Percentiles rank a stretch among this genome's conserved stretches.
These are phyloP conservation scores for Pseudogymnoascus sp. DNA, from an alignment of 2,329 filamentous ascomycete genomes.

Conservation along the genomic window DNA sequence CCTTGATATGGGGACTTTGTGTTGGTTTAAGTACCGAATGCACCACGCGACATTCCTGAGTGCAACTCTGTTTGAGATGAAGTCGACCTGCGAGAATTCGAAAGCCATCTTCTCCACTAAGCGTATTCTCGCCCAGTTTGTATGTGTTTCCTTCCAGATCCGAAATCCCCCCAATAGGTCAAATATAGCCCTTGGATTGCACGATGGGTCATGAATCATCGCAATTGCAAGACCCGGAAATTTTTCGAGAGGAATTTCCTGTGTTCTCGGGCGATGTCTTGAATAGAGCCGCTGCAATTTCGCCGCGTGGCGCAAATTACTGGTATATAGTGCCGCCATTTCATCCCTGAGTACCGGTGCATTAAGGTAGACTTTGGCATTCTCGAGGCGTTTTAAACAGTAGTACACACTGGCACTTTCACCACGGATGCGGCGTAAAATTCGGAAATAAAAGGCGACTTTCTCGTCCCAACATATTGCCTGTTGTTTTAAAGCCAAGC, in stretches of 20 bases:
- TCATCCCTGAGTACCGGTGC: constrained; percentile 3
- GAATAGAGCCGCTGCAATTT: constrained; percentile 7
- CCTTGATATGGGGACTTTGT: constrained; percentile 15
- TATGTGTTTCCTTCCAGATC: constrained; percentile 1
- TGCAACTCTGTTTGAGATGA: constrained; percentile 14
- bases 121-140: constrained; percentile 15
- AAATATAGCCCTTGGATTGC: constrained; percentile 5
- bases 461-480: constrained; percentile 9
- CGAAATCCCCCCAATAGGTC: background rate
- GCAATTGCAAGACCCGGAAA: constrained; percentile 6
- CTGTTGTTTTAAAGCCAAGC: constrained; percentile 14
- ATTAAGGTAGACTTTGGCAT: background rate
- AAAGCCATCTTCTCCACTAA: constrained; percentile 23
- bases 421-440: constrained; percentile 3
- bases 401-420: background rate
- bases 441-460: background rate
- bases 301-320: background rate
- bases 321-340: background rate
- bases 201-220: constrained; percentile 5
- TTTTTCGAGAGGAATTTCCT: constrained; percentile 1
- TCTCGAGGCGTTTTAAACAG: background rate
- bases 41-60: constrained; percentile 25
- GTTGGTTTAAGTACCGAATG: constrained; percentile 19
- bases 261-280: background rate
- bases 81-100: constrained; percentile 19